Conservation (phyloP, 2,329 filamentous ascomycete genomes). For the Beauveria rudraprayagi region DNA sequence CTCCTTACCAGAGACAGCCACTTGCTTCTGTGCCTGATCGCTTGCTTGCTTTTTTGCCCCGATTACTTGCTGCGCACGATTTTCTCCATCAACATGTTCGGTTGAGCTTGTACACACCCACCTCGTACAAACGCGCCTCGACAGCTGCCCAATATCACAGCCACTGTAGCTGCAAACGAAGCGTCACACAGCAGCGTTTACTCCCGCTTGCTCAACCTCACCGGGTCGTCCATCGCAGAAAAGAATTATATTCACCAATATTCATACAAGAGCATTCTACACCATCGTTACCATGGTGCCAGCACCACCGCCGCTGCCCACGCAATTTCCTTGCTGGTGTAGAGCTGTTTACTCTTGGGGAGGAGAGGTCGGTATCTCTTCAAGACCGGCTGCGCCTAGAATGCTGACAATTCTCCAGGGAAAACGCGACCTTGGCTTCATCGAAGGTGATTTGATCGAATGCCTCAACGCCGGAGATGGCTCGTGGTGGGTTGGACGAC, state of each 20-base stretch:
- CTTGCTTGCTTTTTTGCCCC: not conserved
- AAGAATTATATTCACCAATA: not conserved
- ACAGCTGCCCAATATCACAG: not conserved
- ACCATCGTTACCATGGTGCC: conserved; percentile 37
- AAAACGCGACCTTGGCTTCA: conserved; percentile 89
- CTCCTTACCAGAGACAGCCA: not conserved
- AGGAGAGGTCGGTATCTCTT: conserved; percentile 54
- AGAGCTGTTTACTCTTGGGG: conserved; percentile 89
- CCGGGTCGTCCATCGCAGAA: not conserved
- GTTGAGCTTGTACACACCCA: conserved; percentile 1
- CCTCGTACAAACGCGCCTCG: not conserved
- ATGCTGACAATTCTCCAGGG: conserved; percentile 41
- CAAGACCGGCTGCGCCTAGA: too few species aligned
- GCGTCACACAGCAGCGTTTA: not conserved
- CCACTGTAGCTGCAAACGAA: not conserved
- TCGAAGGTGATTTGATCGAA: conserved; percentile 96
- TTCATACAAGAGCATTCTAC: not conserved
- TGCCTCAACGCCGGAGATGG: conserved; percentile 96
- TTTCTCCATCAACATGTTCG: conserved; percentile 8
- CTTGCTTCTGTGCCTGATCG: conserved; percentile 4
- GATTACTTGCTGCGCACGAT: not conserved
- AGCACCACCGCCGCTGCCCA: conserved; percentile 56
- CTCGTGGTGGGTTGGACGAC: conserved; percentile 93
- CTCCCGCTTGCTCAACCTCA: not conserved
- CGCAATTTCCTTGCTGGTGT: conserved; percentile 83